Evolutionary conservation across 2,329 filamentous ascomycete species (phyloP).

Genomic region (Colletotrichum liaoningense): DNA sequence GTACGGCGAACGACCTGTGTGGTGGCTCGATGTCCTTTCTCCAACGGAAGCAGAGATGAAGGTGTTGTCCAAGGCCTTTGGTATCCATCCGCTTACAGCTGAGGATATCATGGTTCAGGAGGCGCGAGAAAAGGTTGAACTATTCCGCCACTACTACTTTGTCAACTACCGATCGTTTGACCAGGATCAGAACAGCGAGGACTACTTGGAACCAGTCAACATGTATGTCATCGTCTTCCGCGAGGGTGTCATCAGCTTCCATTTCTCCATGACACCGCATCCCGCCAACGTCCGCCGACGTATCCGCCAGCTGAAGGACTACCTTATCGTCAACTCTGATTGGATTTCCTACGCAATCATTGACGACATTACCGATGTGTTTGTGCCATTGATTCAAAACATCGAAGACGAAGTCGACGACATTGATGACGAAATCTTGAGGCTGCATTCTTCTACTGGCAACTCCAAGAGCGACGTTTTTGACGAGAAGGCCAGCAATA

Average conservation of each 20-base stretch:
- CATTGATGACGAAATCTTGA: conserved; percentile 91
- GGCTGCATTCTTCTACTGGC: conserved; percentile 75
- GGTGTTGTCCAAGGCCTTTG: conserved; percentile 89
- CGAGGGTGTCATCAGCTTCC: conserved; percentile 94
- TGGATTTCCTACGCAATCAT: conserved; percentile 99
- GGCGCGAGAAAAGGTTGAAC: conserved; percentile 95
- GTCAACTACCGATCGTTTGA: conserved; percentile 99
- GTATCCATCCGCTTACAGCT: conserved; percentile 93
- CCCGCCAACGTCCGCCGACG: conserved; percentile 94
- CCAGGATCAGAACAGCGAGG: conserved; percentile 88
- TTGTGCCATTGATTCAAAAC: conserved; percentile 88
- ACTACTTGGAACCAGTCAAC: conserved; percentile 95
- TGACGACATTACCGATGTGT: conserved; percentile 98
- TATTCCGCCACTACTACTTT: conserved; percentile 98
- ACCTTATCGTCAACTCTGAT: conserved; percentile 90
- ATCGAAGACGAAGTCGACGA: conserved; percentile 98
- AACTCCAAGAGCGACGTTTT: conserved; percentile 50
- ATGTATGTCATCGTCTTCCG: conserved; percentile 98
- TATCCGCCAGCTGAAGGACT: conserved; percentile 93
- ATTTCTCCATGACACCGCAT: conserved; percentile 96
- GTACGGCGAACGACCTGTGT: conserved; percentile 88
- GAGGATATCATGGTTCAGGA: conserved; percentile 99
- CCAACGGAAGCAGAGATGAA: conserved; percentile 98
- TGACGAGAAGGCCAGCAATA: conserved; percentile 60
- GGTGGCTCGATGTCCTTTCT: conserved; percentile 94